Base-by-base conservation (phyloP, 208 protist species). In the Trypanosoma theileri region DNA sequence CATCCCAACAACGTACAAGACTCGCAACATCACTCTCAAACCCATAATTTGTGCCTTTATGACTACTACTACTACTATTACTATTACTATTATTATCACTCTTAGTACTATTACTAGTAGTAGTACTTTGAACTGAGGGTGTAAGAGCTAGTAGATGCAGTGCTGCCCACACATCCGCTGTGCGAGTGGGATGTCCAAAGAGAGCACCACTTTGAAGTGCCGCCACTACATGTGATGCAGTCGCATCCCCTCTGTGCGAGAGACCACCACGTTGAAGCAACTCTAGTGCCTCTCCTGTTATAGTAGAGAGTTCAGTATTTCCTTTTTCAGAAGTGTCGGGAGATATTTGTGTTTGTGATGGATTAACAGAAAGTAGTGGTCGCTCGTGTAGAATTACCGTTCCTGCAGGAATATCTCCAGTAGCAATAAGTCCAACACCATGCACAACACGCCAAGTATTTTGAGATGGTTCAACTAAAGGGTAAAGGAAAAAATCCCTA, bases 391-490 rank as follows among this genome's bases (percentile, higher is more conserved):
- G 17, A 22, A 89, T 68, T 7, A 79, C 68, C 53, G 63, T 66
- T 14, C 80, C 84, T 54, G 82, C 84, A 22, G 48, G n/a, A 35
- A 89, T 71, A 0, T 63, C 13, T 8, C 28, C 60, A 13, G 63
- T 75, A 9, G 84, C 71, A 19, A 86, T 60, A 19, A 89, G 51
- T 1, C 84, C 84, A 3, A 63, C 55, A 13, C 84, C 84, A 10
- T 78, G 68, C 1, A 72, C 60, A n/a, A 79, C 53, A 50, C 67
- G 70, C 22, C 48, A 66, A 12, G 58, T 21, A 45, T 86, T 78
- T 13, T 46, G 54, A 46, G 62, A 83, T 21, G 76, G 57, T 40
- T 82, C 75, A 46, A 76, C 75, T 24, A 28, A 54, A 22, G 75
- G 54, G 52, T 85, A 74, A 9, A 86, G 19, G 28, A 56, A 70